These are phyloP conservation scores for Podila clonocystis DNA, from an alignment of 192 early-diverging fungal species.

Conservation along the genomic window DNA sequence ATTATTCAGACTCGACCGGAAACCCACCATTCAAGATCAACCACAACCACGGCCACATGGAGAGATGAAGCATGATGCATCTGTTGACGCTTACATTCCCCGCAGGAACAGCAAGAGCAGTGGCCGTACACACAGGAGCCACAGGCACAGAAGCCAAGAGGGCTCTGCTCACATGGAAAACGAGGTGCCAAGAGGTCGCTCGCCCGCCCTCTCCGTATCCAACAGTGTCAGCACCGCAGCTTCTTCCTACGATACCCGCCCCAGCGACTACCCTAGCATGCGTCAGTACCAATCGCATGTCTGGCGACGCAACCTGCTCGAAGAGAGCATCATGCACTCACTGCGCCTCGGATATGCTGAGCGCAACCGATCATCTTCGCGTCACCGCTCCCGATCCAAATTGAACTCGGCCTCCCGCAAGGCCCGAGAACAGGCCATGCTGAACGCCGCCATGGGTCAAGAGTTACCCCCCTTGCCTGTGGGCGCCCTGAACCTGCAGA, in stretches of 20 bases:
- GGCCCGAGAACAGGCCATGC: conserved; percentile 28
- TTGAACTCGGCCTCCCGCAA: conserved; percentile 20
- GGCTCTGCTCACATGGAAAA: conserved; percentile 39
- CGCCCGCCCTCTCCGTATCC: conserved; percentile 35
- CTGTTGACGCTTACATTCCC: neutral
- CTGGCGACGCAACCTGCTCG: conserved; percentile 38
- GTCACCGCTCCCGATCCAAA: conserved; percentile 19
- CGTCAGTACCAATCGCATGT: conserved; percentile 33
- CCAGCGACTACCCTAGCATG: conserved; percentile 21
- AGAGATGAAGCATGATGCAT: neutral
- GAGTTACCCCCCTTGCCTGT: conserved; percentile 8
- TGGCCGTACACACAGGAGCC: conserved; percentile 3
- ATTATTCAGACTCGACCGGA: conserved; percentile 11
- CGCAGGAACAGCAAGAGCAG: conserved; percentile 26
- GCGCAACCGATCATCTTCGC: conserved; percentile 22
- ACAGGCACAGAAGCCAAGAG: conserved; percentile 6
- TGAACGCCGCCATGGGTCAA: conserved; percentile 19
- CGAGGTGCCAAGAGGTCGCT: conserved; percentile 35
- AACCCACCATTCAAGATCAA: conserved; percentile 1
- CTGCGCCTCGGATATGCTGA: conserved; percentile 38
- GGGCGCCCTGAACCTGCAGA: neutral
- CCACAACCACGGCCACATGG: neutral
- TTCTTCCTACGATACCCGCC: conserved; percentile 21
- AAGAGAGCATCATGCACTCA: conserved; percentile 51
- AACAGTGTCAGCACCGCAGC: conserved; percentile 31